Base-by-base conservation (phyloP, 1,139 yeast species). In the Candida mesenterica region DNA sequence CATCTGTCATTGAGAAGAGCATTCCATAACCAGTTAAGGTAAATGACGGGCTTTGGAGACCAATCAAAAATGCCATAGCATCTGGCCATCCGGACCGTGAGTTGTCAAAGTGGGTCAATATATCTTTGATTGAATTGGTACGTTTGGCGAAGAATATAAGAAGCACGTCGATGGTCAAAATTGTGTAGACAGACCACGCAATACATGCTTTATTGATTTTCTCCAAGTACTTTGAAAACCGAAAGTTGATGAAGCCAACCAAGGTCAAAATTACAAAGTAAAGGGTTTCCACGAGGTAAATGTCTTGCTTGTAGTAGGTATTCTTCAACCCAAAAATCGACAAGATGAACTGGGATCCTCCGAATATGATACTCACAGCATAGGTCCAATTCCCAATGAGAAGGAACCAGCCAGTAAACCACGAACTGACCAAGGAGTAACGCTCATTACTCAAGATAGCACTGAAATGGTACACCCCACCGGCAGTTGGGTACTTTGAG, bases 21-120 rank as follows among this genome's bases (percentile, higher is more conserved):
- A 86, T 80, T 18, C 92, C 92, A 55, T 82, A 86, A 0, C 95
- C 95, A 41, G 86, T 85, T 50, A 85, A 66, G 17, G 92, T 84
- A 57, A 84, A 84, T 28, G 85, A 80, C 1, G 90, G 78, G 46
- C 86, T 83, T 53, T 84, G 90, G 38, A 86, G 72, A 0, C 94
- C 94, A 27, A 85, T 76, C 36, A 82, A 61, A 42, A 83, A 83
- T 1, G 90, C 87, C 40, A 83, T 48, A 2, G 73, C 66, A 33
- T 68, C 75, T 2, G 85, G 79, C 82, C 88, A 83, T 2, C 90
- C 90, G 2, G 87, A 79, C 35, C 87, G 59, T 5, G 80, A 62
- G 36, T 82, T 82, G 55, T 84, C 88, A 52, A 83, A 83, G 41
- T 71, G 71, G n/a, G 87, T 78, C 33, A 84, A 63, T 24, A 83